phyloP scores from a whole-genome alignment of 2,329 filamentous ascomycete species.

The Aureobasidium leucospermi region DNA sequence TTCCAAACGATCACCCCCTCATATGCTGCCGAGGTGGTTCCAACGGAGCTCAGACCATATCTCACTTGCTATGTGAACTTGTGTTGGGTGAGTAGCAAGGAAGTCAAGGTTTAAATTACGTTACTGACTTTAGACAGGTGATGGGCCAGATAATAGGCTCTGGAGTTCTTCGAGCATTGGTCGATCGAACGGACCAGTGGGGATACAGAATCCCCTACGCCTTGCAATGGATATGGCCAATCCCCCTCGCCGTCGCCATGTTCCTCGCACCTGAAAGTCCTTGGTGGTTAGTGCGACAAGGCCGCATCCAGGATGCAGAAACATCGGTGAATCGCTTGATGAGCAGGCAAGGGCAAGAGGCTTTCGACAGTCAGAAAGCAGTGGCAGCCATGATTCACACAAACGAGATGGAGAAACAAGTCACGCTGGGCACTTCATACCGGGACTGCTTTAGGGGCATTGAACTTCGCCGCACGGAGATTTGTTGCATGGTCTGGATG shows the following conservation, averaged over 20 bases:
- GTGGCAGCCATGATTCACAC: conserved; percentile 35
- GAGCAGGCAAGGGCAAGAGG: conserved; percentile 16
- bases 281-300: conserved; percentile 34
- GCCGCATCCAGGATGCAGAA: conserved; percentile 29
- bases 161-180: conserved; percentile 27
- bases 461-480: conserved; percentile 41
- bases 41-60: conserved; percentile 49
- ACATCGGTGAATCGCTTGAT: conserved; percentile 26
- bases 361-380: conserved; percentile 24
- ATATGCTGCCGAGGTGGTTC: conserved; percentile 61
- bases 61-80: conserved; percentile 55
- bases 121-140: neutral
- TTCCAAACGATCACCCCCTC: conserved; percentile 39
- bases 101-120: neutral
- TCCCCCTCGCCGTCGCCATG: conserved; percentile 23
- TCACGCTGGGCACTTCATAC: conserved; percentile 41
- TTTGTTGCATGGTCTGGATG: conserved; percentile 31
- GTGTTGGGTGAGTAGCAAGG: conserved; percentile 43
- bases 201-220: conserved; percentile 37
- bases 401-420: conserved; percentile 47
- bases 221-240: conserved; percentile 36
- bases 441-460: conserved; percentile 46
- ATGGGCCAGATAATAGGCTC: conserved; percentile 51
- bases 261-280: conserved; percentile 28
- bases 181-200: conserved; percentile 21